Evolutionary conservation across 2,329 filamentous ascomycete species (phyloP).

Genomic region (Apiospora arundinis): DNA sequence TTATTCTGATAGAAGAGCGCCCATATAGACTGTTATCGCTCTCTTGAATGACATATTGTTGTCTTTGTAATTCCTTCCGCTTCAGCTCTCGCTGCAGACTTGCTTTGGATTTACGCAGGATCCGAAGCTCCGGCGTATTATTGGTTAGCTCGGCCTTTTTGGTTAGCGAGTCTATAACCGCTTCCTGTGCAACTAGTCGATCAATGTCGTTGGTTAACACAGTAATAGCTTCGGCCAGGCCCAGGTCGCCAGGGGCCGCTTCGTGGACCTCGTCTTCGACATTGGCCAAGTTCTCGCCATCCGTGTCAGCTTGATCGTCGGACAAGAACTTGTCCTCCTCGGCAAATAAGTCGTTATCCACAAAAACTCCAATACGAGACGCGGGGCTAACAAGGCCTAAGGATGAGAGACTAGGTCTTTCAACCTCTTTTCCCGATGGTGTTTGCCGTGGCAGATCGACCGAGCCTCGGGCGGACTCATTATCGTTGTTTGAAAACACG

Average conservation of each 20-base stretch:
- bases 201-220: slow-evolving; percentile 90
- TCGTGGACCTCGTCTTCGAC: slow-evolving; percentile 87
- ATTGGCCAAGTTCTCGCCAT: slow-evolving; percentile 61
- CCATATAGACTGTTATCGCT: slow-evolving; percentile 97
- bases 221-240: slow-evolving; percentile 90
- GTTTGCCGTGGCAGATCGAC: slow-evolving; percentile 39
- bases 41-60: slow-evolving; percentile 97
- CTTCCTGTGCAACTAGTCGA: slow-evolving; percentile 84
- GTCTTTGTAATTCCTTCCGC: slow-evolving; percentile 91
- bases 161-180: slow-evolving; percentile 88
- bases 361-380: slow-evolving; percentile 89
- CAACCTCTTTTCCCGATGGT: slow-evolving; percentile 50
- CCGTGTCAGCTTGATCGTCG: slow-evolving; percentile 81
- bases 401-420: slow-evolving; percentile 88
- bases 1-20: slow-evolving; percentile 86
- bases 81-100: slow-evolving; percentile 92
- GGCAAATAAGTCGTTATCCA: slow-evolving; percentile 89
- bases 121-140: slow-evolving; percentile 90
- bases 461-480: slow-evolving; percentile 56
- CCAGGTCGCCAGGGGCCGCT: slow-evolving; percentile 92
- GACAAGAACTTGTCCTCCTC: slow-evolving; percentile 86
- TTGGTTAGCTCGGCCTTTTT: slow-evolving; percentile 97
- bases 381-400: slow-evolving; percentile 88
- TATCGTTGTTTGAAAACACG: slow-evolving; percentile 60
- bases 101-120: slow-evolving; percentile 90